Percentiles rank a stretch among this genome's conserved stretches.
These are phyloP conservation scores for Colletotrichum viniferum DNA, from an alignment of 2,329 filamentous ascomycete species.

Conservation along the genomic window DNA sequence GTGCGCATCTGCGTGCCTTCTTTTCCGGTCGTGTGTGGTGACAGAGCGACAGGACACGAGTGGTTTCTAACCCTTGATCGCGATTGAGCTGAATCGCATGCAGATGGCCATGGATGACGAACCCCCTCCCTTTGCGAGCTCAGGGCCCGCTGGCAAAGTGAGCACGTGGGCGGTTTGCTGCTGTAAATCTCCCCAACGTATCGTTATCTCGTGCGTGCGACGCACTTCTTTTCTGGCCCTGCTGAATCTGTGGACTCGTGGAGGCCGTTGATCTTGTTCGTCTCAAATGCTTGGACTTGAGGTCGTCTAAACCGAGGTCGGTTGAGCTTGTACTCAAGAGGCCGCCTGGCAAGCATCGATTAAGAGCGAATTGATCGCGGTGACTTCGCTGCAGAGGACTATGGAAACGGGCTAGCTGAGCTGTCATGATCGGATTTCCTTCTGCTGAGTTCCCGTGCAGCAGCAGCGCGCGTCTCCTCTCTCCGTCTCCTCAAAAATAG, in stretches of 20 bases:
- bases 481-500: background rate
- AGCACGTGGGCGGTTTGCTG: conserved; percentile 12
- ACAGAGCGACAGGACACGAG: background rate
- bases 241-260: background rate
- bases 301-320: background rate
- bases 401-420: background rate
- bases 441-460: background rate
- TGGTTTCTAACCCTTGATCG: background rate
- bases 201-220: too few relatives aligned
- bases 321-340: background rate
- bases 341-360: background rate
- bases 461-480: background rate
- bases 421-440: background rate
- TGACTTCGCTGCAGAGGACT: background rate
- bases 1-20: background rate
- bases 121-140: background rate
- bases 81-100: background rate
- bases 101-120: background rate
- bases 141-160: background rate
- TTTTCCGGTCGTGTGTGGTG: background rate
- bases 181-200: background rate
- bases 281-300: background rate
- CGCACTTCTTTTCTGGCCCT: background rate
- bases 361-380: background rate
- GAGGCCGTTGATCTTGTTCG: background rate